Base-by-base conservation (phyloP, 2,329 filamentous ascomycete genomes). In the Trichophyton verrucosum region DNA sequence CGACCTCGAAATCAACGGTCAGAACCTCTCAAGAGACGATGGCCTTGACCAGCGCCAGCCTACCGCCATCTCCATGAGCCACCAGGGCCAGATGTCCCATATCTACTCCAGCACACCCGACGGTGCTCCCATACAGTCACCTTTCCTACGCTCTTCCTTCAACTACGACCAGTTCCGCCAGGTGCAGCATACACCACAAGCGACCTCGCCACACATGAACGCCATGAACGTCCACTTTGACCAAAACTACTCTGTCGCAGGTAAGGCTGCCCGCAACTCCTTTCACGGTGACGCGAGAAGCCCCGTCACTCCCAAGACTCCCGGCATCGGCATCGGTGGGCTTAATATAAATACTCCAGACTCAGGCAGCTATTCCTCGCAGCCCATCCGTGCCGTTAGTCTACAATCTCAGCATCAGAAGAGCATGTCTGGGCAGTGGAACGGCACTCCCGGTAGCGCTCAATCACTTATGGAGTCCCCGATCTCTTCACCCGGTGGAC, bases 81-180 rank as follows among this genome's bases (percentile, higher is more conserved):
- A 88, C 65, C 83, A 85, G 63, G 77, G 81, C 56, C 85, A 87
- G 61, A 85, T 90, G 70, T 87, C 73, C 13, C 73, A 88, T 69
- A 84, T 89, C 64, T 97, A 88, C 74, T 96, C 92, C 20, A 89
- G 89, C 72, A 96, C 91, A 1, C 91, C 92, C 2, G 92, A 97
- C 63, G 90, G 90, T 59, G 87, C 90, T 59, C 91, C 92, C 4
- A 92, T 96, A 63, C 89, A 95, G 70, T 96, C 91, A 68, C 92
- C 92, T 0, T 96, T 91, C 69, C 82, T 88, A 47, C 83, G 87
- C 59, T 78, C 77, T 67, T 85, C 82, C 69, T 94, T 91, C 77
- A 87, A 86, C 74, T 87, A 88, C 69, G 80, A 81, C 40, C 88
- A 91, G 65, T 95, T 90, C 72, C 84, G 87, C 51, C 77, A 78